phyloP scores from a whole-genome alignment of 2,329 filamentous ascomycete species.

The Lachnellula occidentalis region DNA sequence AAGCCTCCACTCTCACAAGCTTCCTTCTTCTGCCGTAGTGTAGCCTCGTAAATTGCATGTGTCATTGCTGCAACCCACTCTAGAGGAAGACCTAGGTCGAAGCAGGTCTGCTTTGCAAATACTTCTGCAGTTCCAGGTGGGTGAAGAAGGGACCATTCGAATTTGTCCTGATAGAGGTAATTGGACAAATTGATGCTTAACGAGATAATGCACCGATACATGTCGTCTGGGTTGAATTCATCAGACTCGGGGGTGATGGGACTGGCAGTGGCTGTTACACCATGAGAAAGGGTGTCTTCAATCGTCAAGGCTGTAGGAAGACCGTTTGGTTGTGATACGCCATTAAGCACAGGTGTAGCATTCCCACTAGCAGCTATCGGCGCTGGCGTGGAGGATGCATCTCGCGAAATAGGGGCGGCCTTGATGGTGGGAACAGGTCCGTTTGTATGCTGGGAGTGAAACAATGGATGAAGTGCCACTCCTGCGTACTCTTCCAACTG shows the following conservation, averaged over 20 bases:
- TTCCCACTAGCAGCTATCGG: slow-evolving; percentile 39
- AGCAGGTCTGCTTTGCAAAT: slow-evolving; percentile 88
- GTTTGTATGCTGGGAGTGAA: slow-evolving; percentile 54
- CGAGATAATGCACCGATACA: slow-evolving; percentile 86
- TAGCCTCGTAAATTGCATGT: slow-evolving; percentile 94
- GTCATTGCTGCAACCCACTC: slow-evolving; percentile 95
- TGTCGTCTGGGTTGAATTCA: slow-evolving; percentile 84
- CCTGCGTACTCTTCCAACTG: slow-evolving; percentile 95
- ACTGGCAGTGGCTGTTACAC: slow-evolving; percentile 66
- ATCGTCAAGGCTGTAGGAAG: slow-evolving; percentile 44
- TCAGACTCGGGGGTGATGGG: slow-evolving; percentile 60
- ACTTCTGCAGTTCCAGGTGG: slow-evolving; percentile 86
- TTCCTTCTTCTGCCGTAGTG: slow-evolving; percentile 89
- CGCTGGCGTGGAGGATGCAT: slow-evolving; percentile 38
- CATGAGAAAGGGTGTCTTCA: slow-evolving; percentile 35
- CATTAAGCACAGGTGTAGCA: slow-evolving; percentile 52
- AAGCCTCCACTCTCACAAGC: slow-evolving; percentile 87
- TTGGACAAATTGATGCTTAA: slow-evolving; percentile 90
- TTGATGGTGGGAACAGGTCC: slow-evolving; percentile 31
- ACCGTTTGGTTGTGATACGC: slow-evolving; percentile 36
- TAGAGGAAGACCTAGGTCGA: slow-evolving; percentile 79
- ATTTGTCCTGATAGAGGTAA: slow-evolving; percentile 90
- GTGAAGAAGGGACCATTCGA: slow-evolving; percentile 94
- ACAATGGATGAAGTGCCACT: slow-evolving; percentile 87
- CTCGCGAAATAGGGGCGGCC: slow-evolving; percentile 26